phyloP scores from a whole-genome alignment of 805 yeast genomes.

The Priceomyces medius region DNA sequence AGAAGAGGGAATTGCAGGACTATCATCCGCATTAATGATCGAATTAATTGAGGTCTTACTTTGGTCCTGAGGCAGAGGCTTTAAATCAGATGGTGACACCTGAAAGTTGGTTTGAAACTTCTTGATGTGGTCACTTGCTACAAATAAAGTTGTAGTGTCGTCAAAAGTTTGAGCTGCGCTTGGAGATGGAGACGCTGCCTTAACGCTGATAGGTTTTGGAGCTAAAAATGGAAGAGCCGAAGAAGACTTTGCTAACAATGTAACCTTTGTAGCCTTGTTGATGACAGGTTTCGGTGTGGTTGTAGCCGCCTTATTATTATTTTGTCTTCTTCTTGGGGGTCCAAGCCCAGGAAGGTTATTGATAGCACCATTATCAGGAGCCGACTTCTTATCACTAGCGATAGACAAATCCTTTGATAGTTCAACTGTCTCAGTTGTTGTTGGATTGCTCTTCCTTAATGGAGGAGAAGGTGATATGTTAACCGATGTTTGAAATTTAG shows the following conservation, averaged over 20 bases:
- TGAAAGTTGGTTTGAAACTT: constrained; percentile 33
- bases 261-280: constrained; percentile 7
- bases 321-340: constrained; percentile 7
- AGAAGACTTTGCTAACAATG: constrained; percentile 9
- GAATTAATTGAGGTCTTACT: constrained; percentile 41
- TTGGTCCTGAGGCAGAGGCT: constrained; percentile 6
- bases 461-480: constrained; percentile 11
- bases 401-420: not conserved
- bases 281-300: not conserved
- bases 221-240: constrained; percentile 17
- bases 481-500: constrained; percentile 33
- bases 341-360: constrained; percentile 9
- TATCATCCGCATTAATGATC: constrained; percentile 39
- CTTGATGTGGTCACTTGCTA: constrained; percentile 25
- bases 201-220: constrained; percentile 14
- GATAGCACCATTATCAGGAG: not conserved
- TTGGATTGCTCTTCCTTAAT: constrained; percentile 5
- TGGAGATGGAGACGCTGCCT: not conserved
- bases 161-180: not conserved
- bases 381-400: not conserved
- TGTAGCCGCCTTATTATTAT: not conserved
- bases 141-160: constrained; percentile 1
- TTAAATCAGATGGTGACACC: constrained; percentile 8
- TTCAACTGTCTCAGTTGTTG: not conserved
- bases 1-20: constrained; percentile 11